A percentile compares a stretch with the other conserved stretches of the same genome.
Conservation (phyloP, 2,329 filamentous ascomycete species). For the Botryotinia calthae region DNA sequence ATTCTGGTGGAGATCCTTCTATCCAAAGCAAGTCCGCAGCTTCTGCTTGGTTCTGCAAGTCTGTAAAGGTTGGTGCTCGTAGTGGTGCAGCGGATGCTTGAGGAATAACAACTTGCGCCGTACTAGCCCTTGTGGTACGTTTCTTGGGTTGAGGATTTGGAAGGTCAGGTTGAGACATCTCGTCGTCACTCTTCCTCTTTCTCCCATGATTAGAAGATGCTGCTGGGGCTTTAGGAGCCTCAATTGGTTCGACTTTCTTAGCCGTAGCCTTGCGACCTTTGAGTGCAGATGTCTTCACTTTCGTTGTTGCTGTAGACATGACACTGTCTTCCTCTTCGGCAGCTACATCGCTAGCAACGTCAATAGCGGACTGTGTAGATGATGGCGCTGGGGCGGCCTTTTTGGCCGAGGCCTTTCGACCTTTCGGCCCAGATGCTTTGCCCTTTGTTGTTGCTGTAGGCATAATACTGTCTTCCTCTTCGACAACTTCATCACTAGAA, state of each 20-base stretch:
- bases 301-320: constrained; percentile 5
- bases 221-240: constrained; percentile 43
- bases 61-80: constrained; percentile 48
- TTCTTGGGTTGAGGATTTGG: constrained; percentile 42
- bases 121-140: constrained; percentile 38
- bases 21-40: constrained; percentile 12
- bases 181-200: constrained; percentile 35
- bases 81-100: constrained; percentile 46
- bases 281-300: not conserved
- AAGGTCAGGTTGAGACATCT: constrained; percentile 21
- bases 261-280: constrained; percentile 37
- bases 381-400: constrained; percentile 67
- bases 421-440: constrained; percentile 55
- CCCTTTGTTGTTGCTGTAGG: constrained; percentile 58
- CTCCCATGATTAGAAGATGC: constrained; percentile 32
- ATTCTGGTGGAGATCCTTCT: constrained; percentile 6
- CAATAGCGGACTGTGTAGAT: constrained; percentile 57
- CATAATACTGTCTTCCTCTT: constrained; percentile 54
- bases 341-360: constrained; percentile 48
- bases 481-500: constrained; percentile 44
- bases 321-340: constrained; percentile 55
- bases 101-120: constrained; percentile 52
- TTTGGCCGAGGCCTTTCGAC: constrained; percentile 42
- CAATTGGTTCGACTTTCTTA: constrained; percentile 55
- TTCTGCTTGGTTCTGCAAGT: constrained; percentile 37